Conservation (phyloP, 1,284 basidiomycete species). For the Ustilago bromivora region DNA sequence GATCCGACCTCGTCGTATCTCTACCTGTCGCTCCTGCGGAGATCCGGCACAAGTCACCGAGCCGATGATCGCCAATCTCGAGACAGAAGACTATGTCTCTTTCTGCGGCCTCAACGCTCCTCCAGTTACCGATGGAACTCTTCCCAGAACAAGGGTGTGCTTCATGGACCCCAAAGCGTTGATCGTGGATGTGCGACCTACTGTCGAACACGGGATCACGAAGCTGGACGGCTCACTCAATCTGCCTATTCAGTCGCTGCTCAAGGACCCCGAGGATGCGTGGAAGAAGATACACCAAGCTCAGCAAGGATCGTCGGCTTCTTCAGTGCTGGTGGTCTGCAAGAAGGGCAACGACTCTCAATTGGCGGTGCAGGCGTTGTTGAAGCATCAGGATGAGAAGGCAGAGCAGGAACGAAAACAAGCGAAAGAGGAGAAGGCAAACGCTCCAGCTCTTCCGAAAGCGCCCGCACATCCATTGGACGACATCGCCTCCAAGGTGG, state of each 20-base stretch:
- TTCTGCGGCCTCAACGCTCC: constrained; percentile 58
- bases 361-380: constrained; percentile 26
- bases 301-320: not conserved
- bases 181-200: constrained; percentile 85
- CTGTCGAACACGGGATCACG: constrained; percentile 87
- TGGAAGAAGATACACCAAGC: constrained; percentile 60
- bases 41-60: constrained; percentile 42
- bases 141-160: constrained; percentile 73
- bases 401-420: not conserved
- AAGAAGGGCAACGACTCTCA: constrained; percentile 68
- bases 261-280: constrained; percentile 74
- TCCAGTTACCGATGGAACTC: constrained; percentile 70
- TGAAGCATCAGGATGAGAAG: constrained; percentile 81
- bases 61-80: constrained; percentile 51
- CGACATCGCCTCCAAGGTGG: not conserved
- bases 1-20: constrained; percentile 73
- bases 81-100: constrained; percentile 58
- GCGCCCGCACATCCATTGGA: constrained; percentile 20
- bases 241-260: constrained; percentile 76
- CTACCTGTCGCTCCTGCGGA: constrained; percentile 61
- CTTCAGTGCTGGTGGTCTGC: constrained; percentile 31
- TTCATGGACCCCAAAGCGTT: constrained; percentile 70
- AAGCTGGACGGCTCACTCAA: constrained; percentile 80
- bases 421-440: not conserved
- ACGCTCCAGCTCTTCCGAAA: not conserved